Evolutionary conservation across 768 basidiomycete species (phyloP), one percentile per base, ranked within the genome.

Genomic region (Naganishia vishniacii): DNA sequence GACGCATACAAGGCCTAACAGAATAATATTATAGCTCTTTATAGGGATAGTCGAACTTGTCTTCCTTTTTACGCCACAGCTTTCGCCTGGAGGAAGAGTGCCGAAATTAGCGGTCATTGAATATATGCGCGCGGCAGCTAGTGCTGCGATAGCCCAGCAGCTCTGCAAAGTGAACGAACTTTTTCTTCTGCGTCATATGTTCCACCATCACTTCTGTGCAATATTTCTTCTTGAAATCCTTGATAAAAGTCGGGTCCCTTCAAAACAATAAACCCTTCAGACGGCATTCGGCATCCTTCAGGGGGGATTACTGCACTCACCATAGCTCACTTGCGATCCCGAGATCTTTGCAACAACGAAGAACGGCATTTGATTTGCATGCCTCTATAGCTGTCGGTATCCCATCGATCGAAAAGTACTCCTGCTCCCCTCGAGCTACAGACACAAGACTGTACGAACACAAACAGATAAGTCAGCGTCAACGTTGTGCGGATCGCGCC

Each of bases 321-420:
- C 94, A 97, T 25, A 98, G 84, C 78, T 97, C 94, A 76, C 91
- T 92, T 0, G 94, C 94, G 69, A 98, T 82, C 12, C 94, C 94
- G 42, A 98, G 80, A 73, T 98, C 94, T 74, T 98, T 98, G 80
- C 90, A 92, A 77, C 94, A 97, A 32, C 94, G 82, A 93, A 97
- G 95, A 31, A 98, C 80, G 0, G 94, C 94, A 68, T 98, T 98
- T 73, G 89, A 91, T 78, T 97, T 98, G 80, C 88, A 90, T 0
- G 87, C 91, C 75, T 98, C 94, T 0, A 88, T 89, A 0, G 94
- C 94, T 0, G 94, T 98, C 1, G 94, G 84, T 53, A 98, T 85
- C 15, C 91, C 91, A 0, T 83, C 82, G 7, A 88, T 86, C 71
- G 93, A 91, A 70, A 97, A 98, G 78, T 92, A 97, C 70, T 95